Conservation (phyloP, 2,329 filamentous ascomycete species). For the Aotearoamyces nothofagi region DNA sequence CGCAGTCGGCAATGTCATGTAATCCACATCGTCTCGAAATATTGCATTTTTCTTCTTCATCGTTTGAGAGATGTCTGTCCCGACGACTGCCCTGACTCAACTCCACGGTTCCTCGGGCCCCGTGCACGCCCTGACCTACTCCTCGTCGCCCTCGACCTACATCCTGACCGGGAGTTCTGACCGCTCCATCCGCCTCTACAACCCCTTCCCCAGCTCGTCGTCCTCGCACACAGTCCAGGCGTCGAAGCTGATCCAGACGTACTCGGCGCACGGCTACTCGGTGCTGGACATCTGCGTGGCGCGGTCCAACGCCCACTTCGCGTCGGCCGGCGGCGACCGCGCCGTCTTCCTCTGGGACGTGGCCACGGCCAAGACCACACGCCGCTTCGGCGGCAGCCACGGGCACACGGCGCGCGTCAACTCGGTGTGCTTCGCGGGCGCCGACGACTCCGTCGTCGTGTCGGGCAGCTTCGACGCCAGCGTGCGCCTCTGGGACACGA, state of each 20-base stretch:
- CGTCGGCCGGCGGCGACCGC: constrained; percentile 79
- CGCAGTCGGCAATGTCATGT: too few relatives aligned
- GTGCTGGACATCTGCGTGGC: constrained; percentile 68
- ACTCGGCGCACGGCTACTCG: constrained; percentile 81
- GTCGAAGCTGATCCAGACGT: constrained; percentile 61
- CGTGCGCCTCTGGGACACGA: constrained; percentile 62
- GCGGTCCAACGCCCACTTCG: constrained; percentile 61
- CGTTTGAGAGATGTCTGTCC: too few relatives aligned
- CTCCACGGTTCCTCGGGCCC: constrained; percentile 33
- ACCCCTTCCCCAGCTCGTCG: constrained; percentile 38
- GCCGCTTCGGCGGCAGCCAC: constrained; percentile 49
- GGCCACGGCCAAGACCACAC: constrained; percentile 57
- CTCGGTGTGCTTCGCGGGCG: constrained; percentile 63
- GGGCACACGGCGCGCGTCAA: constrained; percentile 45
- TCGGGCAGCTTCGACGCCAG: constrained; percentile 62
- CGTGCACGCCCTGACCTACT: constrained; percentile 59
- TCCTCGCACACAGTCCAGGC: constrained; percentile 18
- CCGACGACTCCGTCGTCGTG: constrained; percentile 56
- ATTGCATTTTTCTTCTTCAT: too few relatives aligned
- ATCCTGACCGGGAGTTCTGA: constrained; percentile 79
- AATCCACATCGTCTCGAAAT: too few relatives aligned
- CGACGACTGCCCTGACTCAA: too few relatives aligned
- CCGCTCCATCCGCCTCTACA: constrained; percentile 75
- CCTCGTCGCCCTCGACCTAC: constrained; percentile 56
- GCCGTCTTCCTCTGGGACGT: constrained; percentile 94